These are phyloP conservation scores for Aspergillus sp. DNA, from an alignment of 2,329 filamentous ascomycete genomes.

Conservation along the genomic window DNA sequence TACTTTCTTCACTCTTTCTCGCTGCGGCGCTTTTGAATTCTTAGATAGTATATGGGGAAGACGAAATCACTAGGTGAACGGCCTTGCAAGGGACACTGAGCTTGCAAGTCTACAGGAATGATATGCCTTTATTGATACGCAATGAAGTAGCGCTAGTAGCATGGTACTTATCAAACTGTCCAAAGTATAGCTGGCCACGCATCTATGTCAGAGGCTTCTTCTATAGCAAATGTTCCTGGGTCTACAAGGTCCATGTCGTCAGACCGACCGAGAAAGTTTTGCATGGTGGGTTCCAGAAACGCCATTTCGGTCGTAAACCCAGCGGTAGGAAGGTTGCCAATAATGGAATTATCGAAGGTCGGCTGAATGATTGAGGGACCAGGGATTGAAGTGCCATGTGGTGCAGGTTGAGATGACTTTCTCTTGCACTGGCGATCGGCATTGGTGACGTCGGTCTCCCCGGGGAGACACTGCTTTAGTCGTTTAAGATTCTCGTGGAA, in stretches of 20 bases:
- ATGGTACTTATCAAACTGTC: not conserved
- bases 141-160: too few relatives aligned
- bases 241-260: slow-evolving; percentile 16
- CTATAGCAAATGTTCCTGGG: slow-evolving; percentile 5
- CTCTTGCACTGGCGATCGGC: slow-evolving; percentile 11
- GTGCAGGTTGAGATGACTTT: not conserved
- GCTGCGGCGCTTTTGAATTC: too few relatives aligned
- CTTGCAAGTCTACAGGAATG: too few relatives aligned
- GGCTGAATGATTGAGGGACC: not conserved
- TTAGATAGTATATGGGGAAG: too few relatives aligned
- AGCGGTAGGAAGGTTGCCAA: slow-evolving; percentile 6
- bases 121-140: too few relatives aligned
- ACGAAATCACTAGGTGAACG: too few relatives aligned
- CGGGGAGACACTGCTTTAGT: slow-evolving; percentile 12
- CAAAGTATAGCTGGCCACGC: slow-evolving; percentile 8
- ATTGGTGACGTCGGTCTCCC: not conserved
- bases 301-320: slow-evolving; percentile 23
- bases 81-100: too few relatives aligned
- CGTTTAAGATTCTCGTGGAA: slow-evolving; percentile 26
- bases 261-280: slow-evolving; percentile 21
- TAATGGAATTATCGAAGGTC: not conserved
- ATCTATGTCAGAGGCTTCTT: slow-evolving; percentile 2
- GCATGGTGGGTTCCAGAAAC: slow-evolving; percentile 23
- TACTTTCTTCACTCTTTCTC: too few relatives aligned
- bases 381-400: not conserved